Evolutionary conservation across 768 basidiomycete genomes (phyloP).

Genomic region (Russula earlei): DNA sequence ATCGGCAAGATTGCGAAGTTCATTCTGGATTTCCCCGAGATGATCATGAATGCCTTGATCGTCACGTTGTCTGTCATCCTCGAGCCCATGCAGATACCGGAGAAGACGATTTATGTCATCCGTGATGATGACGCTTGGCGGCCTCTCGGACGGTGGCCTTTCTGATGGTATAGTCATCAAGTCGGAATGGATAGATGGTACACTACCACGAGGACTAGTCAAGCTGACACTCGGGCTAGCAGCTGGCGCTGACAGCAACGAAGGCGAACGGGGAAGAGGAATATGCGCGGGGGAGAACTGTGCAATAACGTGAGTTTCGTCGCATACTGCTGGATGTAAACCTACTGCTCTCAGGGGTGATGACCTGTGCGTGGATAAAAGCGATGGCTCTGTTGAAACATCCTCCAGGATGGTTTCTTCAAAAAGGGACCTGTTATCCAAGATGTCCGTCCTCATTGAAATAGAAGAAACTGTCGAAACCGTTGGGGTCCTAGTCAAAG

Average conservation of each 20-base stretch:
- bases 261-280: slow-evolving; percentile 29
- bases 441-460: slow-evolving; percentile 26
- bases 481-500: slow-evolving; percentile 26
- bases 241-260: slow-evolving; percentile 29
- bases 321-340: neutral
- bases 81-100: slow-evolving; percentile 52
- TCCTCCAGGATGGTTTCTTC: slow-evolving; percentile 25
- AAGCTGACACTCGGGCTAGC: slow-evolving; percentile 40
- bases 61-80: slow-evolving; percentile 54
- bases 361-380: slow-evolving; percentile 36
- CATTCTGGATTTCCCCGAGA: slow-evolving; percentile 59
- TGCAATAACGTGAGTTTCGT: slow-evolving; percentile 7
- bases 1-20: slow-evolving; percentile 47
- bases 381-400: slow-evolving; percentile 47
- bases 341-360: slow-evolving; percentile 25
- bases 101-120: slow-evolving; percentile 45
- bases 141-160: slow-evolving; percentile 19
- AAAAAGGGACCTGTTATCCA: slow-evolving; percentile 23
- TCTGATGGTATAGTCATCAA: slow-evolving; percentile 37
- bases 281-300: slow-evolving; percentile 28
- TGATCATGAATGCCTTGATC: slow-evolving; percentile 54
- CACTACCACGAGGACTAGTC: slow-evolving; percentile 38
- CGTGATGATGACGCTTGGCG: slow-evolving; percentile 36
- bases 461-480: slow-evolving; percentile 27
- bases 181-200: slow-evolving; percentile 40